A percentile compares a stretch with the other conserved stretches of the same genome.
These are phyloP conservation scores for Chlamydomonas sp. DNA, from an alignment of 139 green algal genomes.

Conservation along the genomic window DNA sequence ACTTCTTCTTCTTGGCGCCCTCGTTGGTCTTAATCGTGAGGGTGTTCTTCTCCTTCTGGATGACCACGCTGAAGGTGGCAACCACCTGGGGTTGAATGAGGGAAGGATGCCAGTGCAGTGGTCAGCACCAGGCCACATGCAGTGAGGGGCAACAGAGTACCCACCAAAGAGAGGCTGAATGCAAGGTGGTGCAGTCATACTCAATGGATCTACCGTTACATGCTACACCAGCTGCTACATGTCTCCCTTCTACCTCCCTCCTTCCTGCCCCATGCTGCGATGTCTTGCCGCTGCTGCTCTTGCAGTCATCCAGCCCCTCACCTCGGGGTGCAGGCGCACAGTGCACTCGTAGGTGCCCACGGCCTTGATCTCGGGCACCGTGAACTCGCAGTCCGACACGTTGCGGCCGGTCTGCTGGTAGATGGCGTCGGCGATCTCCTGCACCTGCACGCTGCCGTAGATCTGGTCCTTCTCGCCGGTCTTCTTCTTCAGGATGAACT, in stretches of 20 bases:
- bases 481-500: slow-evolving; percentile 95
- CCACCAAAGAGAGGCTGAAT: no score
- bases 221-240: no score
- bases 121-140: not conserved
- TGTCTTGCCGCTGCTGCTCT: not conserved
- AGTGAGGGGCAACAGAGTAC: not conserved
- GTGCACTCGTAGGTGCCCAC: slow-evolving; percentile 83
- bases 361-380: slow-evolving; percentile 91
- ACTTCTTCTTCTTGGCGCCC: slow-evolving; percentile 51
- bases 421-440: slow-evolving; percentile 74
- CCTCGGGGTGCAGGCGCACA: slow-evolving; percentile 62
- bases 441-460: slow-evolving; percentile 71
- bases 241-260: not conserved
- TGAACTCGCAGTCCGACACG: slow-evolving; percentile 79
- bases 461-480: slow-evolving; percentile 86
- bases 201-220: no score
- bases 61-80: slow-evolving; percentile 87
- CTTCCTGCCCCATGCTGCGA: not conserved
- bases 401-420: slow-evolving; percentile 84
- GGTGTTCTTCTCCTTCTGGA: slow-evolving; percentile 77
- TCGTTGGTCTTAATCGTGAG: slow-evolving; percentile 60
- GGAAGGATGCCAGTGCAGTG: not conserved
- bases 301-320: not conserved
- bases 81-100: slow-evolving; percentile 62
- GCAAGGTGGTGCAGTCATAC: no score